Evolutionary conservation across 345 rosid genomes (phyloP).

Genomic region (Brassica nigra): DNA sequence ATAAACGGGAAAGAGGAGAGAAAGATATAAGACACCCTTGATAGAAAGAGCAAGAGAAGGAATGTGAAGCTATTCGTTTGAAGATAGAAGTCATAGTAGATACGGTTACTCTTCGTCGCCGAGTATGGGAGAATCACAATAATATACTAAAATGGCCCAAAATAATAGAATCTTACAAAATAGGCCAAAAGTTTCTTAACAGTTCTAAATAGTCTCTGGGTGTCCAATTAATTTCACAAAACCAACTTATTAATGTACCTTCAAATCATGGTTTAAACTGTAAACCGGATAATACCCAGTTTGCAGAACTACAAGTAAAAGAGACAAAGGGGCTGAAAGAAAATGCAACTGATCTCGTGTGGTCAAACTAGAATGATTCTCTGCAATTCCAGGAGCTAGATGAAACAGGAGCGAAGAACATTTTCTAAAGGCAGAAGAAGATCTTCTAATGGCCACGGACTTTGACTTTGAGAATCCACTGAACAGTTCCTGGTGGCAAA

Average conservation of each 20-base stretch:
- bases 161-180: neutral
- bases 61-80: constrained; percentile 27
- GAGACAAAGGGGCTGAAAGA: neutral
- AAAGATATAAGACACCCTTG: constrained; percentile 44
- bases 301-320: neutral
- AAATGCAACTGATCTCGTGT: constrained; percentile 22
- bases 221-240: neutral
- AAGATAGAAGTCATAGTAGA: neutral
- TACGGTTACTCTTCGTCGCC: constrained; percentile 7
- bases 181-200: neutral
- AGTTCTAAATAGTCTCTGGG: neutral
- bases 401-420: neutral
- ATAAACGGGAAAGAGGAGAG: constrained; percentile 7
- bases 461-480: constrained; percentile 79
- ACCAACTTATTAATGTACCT: neutral
- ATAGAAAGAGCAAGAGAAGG: neutral
- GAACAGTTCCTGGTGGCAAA: constrained; percentile 73
- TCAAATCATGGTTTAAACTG: neutral
- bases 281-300: constrained; percentile 22
- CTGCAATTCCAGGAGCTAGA: constrained; percentile 22
- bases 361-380: constrained; percentile 13
- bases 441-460: constrained; percentile 63
- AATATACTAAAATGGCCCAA: neutral
- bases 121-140: constrained; percentile 1
- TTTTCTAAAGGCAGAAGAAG: constrained; percentile 1